A percentile compares a stretch with the other conserved stretches of the same genome.
Evolutionary conservation across 805 yeast genomes (phyloP).

Genomic region (Torulaspora microellipsoides): DNA sequence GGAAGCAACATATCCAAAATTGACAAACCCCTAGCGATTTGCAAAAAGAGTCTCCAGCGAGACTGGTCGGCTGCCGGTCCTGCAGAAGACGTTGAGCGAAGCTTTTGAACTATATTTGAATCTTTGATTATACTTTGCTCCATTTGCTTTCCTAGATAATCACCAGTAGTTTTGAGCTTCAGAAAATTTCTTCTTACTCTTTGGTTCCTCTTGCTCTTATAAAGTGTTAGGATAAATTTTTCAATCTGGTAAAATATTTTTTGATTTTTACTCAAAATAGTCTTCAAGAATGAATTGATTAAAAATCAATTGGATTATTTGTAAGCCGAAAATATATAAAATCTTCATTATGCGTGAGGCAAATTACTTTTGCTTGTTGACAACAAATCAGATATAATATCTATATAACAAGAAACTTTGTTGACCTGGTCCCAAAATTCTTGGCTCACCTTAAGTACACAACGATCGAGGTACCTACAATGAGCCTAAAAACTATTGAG

Average conservation of each 20-base stretch:
- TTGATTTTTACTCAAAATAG: neutral
- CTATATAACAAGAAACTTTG: neutral
- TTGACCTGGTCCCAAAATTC: neutral
- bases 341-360: too few species aligned
- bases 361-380: too few species aligned
- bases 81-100: neutral
- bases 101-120: constrained; percentile 16
- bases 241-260: neutral
- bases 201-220: neutral
- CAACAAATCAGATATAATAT: neutral
- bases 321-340: too few species aligned
- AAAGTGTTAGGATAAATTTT: neutral
- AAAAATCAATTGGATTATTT: neutral
- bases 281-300: neutral
- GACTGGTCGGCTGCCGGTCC: constrained; percentile 1
- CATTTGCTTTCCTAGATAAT: too few species aligned
- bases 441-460: neutral
- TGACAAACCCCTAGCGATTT: constrained; percentile 7
- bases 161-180: neutral
- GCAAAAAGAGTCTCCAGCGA: constrained; percentile 4
- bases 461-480: neutral
- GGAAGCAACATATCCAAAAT: constrained; percentile 37
- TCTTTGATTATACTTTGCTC: constrained; percentile 29
- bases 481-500: neutral
- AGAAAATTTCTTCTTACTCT: neutral